A percentile compares a stretch with the other conserved stretches of the same genome.
phyloP scores from a whole-genome alignment of 208 protist species.

The Borovskyia barvae region DNA sequence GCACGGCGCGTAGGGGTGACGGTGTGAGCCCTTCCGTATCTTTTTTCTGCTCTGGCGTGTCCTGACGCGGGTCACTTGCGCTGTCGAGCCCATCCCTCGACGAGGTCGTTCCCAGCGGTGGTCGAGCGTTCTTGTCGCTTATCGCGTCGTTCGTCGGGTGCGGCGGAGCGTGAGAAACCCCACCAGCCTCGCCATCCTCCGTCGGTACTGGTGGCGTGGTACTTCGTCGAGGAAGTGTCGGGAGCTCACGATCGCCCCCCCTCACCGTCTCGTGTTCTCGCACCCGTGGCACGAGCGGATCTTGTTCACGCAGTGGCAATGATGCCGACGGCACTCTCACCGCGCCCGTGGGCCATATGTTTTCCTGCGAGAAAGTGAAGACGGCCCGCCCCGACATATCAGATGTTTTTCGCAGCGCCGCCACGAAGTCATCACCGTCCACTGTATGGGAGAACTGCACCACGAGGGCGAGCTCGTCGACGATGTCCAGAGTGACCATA shows the following conservation, averaged over 20 bases:
- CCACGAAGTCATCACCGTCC: conserved; percentile 21
- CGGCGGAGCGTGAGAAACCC: too few relatives aligned
- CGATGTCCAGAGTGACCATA: conserved; percentile 25
- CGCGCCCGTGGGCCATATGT: conserved; percentile 9
- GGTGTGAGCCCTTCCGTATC: conserved; percentile 1
- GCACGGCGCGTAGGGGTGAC: conserved; percentile 16
- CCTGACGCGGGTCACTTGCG: not conserved
- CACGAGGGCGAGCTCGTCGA: conserved; percentile 24
- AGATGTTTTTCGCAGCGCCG: conserved; percentile 11
- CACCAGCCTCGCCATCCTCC: too few relatives aligned
- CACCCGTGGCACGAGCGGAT: conserved; percentile 6
- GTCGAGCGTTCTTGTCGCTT: too few relatives aligned
- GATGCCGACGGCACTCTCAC: conserved; percentile 1
- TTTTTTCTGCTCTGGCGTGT: not conserved
- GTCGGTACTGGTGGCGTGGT: not conserved
- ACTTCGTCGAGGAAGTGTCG: not conserved
- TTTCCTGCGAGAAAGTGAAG: conserved; percentile 10
- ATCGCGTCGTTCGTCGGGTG: too few relatives aligned
- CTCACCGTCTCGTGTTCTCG: conserved; percentile 4
- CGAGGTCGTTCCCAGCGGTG: too few relatives aligned
- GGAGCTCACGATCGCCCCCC: not conserved
- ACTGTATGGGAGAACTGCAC: conserved; percentile 19
- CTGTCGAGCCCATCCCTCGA: too few relatives aligned
- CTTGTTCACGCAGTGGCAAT: conserved; percentile 1
- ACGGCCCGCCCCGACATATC: conserved; percentile 1